Conservation (phyloP, 2,329 filamentous ascomycete species). For the Passalora sequoiae region DNA sequence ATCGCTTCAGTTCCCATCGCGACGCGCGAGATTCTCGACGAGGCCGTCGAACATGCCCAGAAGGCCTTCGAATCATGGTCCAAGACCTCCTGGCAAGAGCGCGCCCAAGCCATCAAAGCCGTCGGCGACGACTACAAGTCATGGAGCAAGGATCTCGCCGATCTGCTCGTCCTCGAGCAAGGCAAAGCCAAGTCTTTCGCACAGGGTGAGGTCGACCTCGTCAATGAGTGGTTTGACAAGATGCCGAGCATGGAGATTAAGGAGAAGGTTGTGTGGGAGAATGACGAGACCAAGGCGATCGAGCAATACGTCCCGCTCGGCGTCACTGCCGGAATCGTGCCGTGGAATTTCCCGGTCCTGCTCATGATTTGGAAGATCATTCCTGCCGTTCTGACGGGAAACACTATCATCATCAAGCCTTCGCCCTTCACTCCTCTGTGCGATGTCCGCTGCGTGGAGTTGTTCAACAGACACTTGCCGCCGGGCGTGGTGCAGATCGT, state of each 20-base stretch:
- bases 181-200: slow-evolving; percentile 19
- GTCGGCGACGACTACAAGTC: slow-evolving; percentile 19
- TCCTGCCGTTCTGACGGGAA: slow-evolving; percentile 56
- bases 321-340: slow-evolving; percentile 18
- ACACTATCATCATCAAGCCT: slow-evolving; percentile 57
- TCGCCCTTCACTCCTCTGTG: slow-evolving; percentile 59
- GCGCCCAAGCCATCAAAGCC: slow-evolving; percentile 19
- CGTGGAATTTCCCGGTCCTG: slow-evolving; percentile 31
- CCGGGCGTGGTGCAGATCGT: slow-evolving; percentile 40
- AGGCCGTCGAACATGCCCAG: slow-evolving; percentile 30
- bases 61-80: slow-evolving; percentile 36
- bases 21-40: slow-evolving; percentile 35
- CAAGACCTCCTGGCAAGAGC: slow-evolving; percentile 32
- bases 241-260: slow-evolving; percentile 20
- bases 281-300: slow-evolving; percentile 16
- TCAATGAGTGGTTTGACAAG: slow-evolving; percentile 20
- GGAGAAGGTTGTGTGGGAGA: slow-evolving; percentile 17
- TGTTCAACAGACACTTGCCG: slow-evolving; percentile 45
- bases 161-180: slow-evolving; percentile 20
- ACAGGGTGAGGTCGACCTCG: slow-evolving; percentile 16
- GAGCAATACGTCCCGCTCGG: slow-evolving; percentile 21
- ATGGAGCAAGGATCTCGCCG: slow-evolving; percentile 11
- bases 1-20: slow-evolving; percentile 35
- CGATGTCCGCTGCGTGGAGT: slow-evolving; percentile 37
- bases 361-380: slow-evolving; percentile 50